A percentile compares a stretch with the other conserved stretches of the same genome.
phyloP scores from a whole-genome alignment of 192 early-diverging fungal species.

The Entophlyctis luteolus region DNA sequence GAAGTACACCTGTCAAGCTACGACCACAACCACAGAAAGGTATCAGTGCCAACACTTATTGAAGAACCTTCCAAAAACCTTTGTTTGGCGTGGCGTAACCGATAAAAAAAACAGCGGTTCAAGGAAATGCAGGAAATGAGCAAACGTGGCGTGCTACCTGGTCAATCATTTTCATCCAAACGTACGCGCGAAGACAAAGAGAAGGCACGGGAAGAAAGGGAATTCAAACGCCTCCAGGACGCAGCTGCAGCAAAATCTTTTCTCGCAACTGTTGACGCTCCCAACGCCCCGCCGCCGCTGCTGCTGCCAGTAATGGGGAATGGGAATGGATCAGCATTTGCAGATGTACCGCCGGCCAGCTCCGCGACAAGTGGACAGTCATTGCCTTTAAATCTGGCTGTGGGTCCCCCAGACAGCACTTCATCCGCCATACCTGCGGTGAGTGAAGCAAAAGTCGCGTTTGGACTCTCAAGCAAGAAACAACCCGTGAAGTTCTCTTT shows the following conservation, averaged over 20 bases:
- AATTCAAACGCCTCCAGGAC: conserved; percentile 61
- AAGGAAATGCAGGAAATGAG: conserved; percentile 70
- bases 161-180: conserved; percentile 35
- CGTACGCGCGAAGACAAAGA: conserved; percentile 58
- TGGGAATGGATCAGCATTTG: not conserved
- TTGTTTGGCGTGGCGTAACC: not conserved
- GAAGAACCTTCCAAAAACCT: not conserved
- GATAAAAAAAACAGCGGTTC: conserved; percentile 48
- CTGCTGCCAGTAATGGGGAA: not conserved
- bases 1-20: conserved; percentile 73
- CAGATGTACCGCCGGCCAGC: not conserved
- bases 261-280: no score
- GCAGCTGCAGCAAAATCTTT: conserved; percentile 52
- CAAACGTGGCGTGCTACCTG: conserved; percentile 28
- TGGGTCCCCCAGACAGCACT: not conserved
- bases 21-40: conserved; percentile 76
- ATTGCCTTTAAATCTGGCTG: not conserved
- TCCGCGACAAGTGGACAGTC: no score
- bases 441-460: conserved; percentile 23
- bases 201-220: conserved; percentile 61
- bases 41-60: conserved; percentile 19
- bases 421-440: not conserved
- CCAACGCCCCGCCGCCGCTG: no score
- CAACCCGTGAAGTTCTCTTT: conserved; percentile 27
- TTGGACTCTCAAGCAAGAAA: conserved; percentile 28